These are phyloP conservation scores for Didymella sp. DNA, from an alignment of 2,329 filamentous ascomycete species.

Conservation along the genomic window DNA sequence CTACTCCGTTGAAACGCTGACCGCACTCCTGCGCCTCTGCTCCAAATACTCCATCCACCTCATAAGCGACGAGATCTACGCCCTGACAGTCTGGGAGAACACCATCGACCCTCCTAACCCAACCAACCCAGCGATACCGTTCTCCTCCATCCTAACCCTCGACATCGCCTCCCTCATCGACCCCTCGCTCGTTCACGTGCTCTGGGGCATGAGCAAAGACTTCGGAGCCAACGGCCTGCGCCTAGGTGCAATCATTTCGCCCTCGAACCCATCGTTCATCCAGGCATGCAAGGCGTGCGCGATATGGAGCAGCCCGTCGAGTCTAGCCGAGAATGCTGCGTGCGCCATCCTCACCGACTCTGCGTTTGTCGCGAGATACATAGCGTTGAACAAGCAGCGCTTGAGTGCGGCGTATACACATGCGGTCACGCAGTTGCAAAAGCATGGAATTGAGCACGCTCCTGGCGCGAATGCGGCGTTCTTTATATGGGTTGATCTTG, in stretches of 20 bases:
- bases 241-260: conserved; percentile 21
- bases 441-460: conserved; percentile 49
- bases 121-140: conserved; percentile 21
- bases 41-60: conserved; percentile 60
- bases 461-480: conserved; percentile 54
- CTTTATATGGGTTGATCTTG: conserved; percentile 54
- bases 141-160: conserved; percentile 25
- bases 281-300: conserved; percentile 13
- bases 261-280: conserved; percentile 45
- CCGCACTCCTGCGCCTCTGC: conserved; percentile 58
- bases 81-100: conserved; percentile 56
- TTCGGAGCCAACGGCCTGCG: conserved; percentile 62
- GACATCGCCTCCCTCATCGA: conserved; percentile 55
- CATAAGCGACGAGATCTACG: conserved; percentile 67
- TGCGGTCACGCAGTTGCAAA: conserved; percentile 27
- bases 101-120: conserved; percentile 46
- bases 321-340: conserved; percentile 14
- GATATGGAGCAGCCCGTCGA: conserved; percentile 21
- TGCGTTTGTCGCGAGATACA: conserved; percentile 43
- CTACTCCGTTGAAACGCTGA: conserved; percentile 51
- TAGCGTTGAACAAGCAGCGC: conserved; percentile 51
- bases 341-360: background rate
- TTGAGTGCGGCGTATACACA: conserved; percentile 23
- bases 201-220: conserved; percentile 53
- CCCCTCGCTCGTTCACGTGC: conserved; percentile 58